Evolutionary conservation across 441 rosid species (phyloP), one percentile per base, ranked within the genome.

Genomic region (Populus hybrid): DNA sequence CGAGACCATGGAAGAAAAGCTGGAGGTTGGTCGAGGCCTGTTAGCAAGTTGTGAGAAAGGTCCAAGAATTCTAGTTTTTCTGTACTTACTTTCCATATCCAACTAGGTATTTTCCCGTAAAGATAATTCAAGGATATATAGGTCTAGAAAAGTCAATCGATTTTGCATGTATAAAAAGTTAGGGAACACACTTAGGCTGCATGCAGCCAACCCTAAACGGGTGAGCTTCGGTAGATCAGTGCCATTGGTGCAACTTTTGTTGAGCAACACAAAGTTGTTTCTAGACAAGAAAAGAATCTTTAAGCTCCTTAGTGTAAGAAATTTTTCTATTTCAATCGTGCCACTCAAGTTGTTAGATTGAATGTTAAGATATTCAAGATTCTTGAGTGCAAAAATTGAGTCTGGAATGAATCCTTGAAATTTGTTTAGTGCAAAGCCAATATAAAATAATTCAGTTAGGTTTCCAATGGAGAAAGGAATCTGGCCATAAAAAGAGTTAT

Each of bases 11-110:
- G 50, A 40, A 40, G 50, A 40, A 40, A 9, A 40, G 50, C 50
- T 40, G 50, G 12, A 9, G 50, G 50, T 40, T 40, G 50, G 14
- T 40, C 50, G 4, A 40, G 70, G 32, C 67, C 67, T 8, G 74
- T 81, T 6, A 82, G 70, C 3, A 70, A 50, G 26, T 84, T 84
- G 75, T 66, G 2, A 38, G 75, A 74, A 75, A 84, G 74, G 46
- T 79, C 42, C 46, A 79, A 30, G 18, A 2, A 3, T 0, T 0
- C 0, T 2, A 72, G 30, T 61, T 1, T 2, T 0, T 19, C 28
- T 16, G 2, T 12, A 14, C 72, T 53, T 12, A 72, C 7, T 6
- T 14, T 30, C 2, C 59, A 57, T 6, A 80, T 26, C 83, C 86
- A 78, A 30, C 11, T 4, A 8, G 81, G 76, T 21, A 76, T 68